Evolutionary conservation across 2,329 filamentous ascomycete species (phyloP).

Genomic region (Alternaria triticina): DNA sequence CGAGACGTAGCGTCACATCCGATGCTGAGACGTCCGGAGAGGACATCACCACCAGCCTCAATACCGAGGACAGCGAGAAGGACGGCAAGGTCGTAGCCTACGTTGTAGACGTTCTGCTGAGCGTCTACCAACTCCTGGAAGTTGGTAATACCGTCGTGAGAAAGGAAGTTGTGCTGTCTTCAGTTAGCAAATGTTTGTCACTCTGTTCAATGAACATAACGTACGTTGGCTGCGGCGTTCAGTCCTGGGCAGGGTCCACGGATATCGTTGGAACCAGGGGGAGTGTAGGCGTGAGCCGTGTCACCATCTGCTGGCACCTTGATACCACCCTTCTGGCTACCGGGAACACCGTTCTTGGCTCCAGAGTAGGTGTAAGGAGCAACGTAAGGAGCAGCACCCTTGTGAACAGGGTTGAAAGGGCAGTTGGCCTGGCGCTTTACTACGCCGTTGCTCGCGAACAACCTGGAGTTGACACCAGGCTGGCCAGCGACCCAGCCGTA

Average conservation of each 20-base stretch:
- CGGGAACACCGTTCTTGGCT: conserved; percentile 52
- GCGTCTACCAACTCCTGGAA: conserved; percentile 55
- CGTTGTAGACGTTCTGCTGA: conserved; percentile 55
- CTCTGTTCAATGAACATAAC: background rate
- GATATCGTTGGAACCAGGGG: conserved; percentile 30
- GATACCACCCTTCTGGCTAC: conserved; percentile 52
- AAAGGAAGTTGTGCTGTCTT: conserved; percentile 44
- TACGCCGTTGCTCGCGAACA: conserved; percentile 14
- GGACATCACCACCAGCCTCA: conserved; percentile 49
- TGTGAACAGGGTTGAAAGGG: conserved; percentile 33
- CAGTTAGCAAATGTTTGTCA: background rate
- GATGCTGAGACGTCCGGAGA: conserved; percentile 53
- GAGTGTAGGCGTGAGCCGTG: conserved; percentile 32
- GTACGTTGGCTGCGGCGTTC: conserved; percentile 51
- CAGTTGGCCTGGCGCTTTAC: conserved; percentile 25
- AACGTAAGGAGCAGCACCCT: conserved; percentile 26
- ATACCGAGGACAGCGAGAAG: conserved; percentile 51
- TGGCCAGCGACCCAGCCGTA: conserved; percentile 29
- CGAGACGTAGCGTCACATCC: conserved; percentile 55
- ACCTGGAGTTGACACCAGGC: conserved; percentile 25
- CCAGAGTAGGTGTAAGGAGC: conserved; percentile 49
- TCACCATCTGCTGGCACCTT: conserved; percentile 53
- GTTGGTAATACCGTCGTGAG: conserved; percentile 52
- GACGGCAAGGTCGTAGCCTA: conserved; percentile 51
- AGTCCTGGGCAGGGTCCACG: conserved; percentile 51